Evolutionary conservation across 2,329 filamentous ascomycete species (phyloP).

Genomic region (Didymella exigua): DNA sequence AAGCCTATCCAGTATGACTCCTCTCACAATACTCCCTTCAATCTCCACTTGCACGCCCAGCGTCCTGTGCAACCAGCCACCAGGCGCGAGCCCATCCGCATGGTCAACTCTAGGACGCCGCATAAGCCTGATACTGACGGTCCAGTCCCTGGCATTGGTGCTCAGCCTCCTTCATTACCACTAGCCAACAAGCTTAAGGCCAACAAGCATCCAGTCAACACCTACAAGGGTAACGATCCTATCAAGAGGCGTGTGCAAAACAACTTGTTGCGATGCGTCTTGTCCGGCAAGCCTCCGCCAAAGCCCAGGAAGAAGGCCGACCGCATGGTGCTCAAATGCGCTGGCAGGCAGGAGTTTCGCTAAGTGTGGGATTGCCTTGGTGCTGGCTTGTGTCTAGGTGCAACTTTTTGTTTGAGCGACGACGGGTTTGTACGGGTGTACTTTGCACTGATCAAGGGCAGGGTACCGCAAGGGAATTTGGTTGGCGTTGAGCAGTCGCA

Average conservation of each 20-base stretch:
- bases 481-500: too few species aligned
- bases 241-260: slow-evolving; percentile 29
- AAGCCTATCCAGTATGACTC: not conserved
- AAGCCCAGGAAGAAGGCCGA: slow-evolving; percentile 18
- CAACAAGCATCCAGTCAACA: slow-evolving; percentile 13
- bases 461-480: too few species aligned
- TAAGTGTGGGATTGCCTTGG: not conserved
- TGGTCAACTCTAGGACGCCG: not conserved
- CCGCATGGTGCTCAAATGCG: slow-evolving; percentile 10
- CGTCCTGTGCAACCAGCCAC: slow-evolving; percentile 5
- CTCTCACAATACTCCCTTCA: not conserved
- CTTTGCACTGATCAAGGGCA: too few species aligned
- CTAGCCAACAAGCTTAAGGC: not conserved
- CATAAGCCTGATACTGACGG: not conserved
- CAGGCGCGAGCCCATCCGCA: slow-evolving; percentile 3
- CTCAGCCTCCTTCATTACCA: not conserved
- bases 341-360: slow-evolving; percentile 1
- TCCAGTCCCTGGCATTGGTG: not conserved
- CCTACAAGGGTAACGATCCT: slow-evolving; percentile 20
- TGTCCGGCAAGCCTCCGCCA: slow-evolving; percentile 19
- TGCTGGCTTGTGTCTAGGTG: not conserved
- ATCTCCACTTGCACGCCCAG: not conserved
- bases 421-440: too few species aligned
- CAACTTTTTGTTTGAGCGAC: too few species aligned
- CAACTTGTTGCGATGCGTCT: slow-evolving; percentile 22